These are phyloP conservation scores for Ochromonas danica DNA, from an alignment of 108 stramenopile species.

Conservation along the genomic window DNA sequence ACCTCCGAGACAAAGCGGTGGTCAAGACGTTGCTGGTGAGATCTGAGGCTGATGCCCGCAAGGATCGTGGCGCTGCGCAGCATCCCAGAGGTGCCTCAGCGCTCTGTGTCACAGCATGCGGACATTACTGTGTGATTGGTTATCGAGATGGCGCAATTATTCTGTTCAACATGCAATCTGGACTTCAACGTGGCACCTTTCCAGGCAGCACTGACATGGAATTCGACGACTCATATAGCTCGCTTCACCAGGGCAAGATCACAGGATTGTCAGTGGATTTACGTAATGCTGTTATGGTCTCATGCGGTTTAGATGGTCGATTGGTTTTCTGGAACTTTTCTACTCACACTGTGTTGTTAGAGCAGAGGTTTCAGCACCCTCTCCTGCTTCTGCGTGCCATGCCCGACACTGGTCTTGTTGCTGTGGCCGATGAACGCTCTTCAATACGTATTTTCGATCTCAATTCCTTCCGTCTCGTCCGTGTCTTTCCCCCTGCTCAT, in stretches of 20 bases:
- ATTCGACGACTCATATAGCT: neutral
- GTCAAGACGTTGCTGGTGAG: neutral
- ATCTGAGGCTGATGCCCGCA: neutral
- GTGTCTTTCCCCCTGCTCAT: neutral
- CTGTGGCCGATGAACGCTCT: neutral
- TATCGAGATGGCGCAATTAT: neutral
- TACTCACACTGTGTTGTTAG: neutral
- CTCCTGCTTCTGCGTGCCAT: neutral
- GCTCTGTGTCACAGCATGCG: neutral
- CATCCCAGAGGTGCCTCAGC: conserved; percentile 1
- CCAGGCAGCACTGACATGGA: neutral
- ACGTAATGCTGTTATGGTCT: neutral
- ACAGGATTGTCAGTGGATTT: conserved; percentile 26
- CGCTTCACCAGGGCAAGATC: neutral
- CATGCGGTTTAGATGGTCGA: conserved; percentile 21
- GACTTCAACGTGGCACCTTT: conserved; percentile 5
- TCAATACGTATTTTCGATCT: conserved; percentile 1
- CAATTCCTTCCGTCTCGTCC: neutral
- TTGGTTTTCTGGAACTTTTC: conserved; percentile 20
- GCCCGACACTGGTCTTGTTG: neutral
- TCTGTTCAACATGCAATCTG: conserved; percentile 27
- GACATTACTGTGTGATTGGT: conserved; percentile 7
- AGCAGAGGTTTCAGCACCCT: neutral
- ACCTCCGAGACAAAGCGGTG: neutral
- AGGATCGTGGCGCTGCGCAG: neutral